Base-by-base conservation (phyloP, 129 eudicot species). In the Artemisia argyi region DNA sequence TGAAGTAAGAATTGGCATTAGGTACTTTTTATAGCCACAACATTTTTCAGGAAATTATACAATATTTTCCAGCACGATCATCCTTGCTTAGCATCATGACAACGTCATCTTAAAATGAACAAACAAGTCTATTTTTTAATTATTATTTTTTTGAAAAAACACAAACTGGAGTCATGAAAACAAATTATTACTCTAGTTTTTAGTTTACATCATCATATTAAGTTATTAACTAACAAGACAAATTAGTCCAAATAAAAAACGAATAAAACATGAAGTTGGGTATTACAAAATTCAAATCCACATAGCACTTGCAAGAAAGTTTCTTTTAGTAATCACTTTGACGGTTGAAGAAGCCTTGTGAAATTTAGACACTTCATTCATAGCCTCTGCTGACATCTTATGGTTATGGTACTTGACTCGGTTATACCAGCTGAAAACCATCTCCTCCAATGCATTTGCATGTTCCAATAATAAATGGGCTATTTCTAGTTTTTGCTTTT, bases 391-490 rank as follows among this genome's bases (percentile, higher is more conserved):
- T 13, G 61, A 47, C 50, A 39, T 74, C 7, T n/a, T n/a, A n/a
- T n/a, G n/a, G n/a, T 57, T 30, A 14, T 46, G 58, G 24, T 22
- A 54, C 12, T 42, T 42, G 30, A 19, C 74, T 57, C 55, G 10
- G 53, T 47, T 26, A 16, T 7, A 1, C 79, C 66, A 61, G n/a
- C 66, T 30, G 49, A 61, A 61, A 61, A 32, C 48, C 80, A 76
- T 67, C 16, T 76, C 74, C 74, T 76, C 80, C 74, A 67, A 58
- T 59, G 42, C 74, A 11, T 53, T 18, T 26, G 11, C 51, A 1
- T 53, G 14, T 32, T 17, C 63, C 63, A 28, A 11, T 32, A 19
- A 56, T 1, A 3, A 56, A 15, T 0, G 62, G 32, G 62, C 51
- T 28, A 53, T 26, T 28, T 13, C 63, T 2, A 69, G 63, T 14